Conservation (phyloP, 306 rosid genomes). For the Pyrus pyrifolia region DNA sequence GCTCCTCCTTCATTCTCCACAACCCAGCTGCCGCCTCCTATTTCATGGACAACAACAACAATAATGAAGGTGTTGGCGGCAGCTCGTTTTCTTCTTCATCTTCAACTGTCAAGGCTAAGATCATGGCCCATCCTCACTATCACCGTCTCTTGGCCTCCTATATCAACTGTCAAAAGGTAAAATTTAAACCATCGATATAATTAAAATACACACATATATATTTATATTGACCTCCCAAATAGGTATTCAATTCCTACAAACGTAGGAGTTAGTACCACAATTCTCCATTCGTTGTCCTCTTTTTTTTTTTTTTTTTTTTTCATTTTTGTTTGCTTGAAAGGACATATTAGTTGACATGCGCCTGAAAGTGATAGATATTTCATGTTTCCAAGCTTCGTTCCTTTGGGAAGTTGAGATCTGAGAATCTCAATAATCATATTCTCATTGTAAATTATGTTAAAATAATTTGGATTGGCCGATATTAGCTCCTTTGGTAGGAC, state of each 20-base stretch:
- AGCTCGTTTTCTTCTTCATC: conserved; percentile 32
- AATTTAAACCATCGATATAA: not conserved
- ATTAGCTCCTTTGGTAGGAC: not conserved
- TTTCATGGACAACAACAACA: conserved; percentile 52
- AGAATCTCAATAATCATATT: not conserved
- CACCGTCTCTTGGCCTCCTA: conserved; percentile 84
- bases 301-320: not conserved
- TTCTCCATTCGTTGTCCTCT: not conserved
- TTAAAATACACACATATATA: too few relatives aligned
- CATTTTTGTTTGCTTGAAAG: too few relatives aligned
- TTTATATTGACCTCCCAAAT: not conserved
- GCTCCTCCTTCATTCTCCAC: conserved; percentile 28
- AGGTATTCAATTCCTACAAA: not conserved
- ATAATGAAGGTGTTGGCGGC: not conserved
- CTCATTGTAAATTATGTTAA: not conserved
- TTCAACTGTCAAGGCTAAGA: conserved; percentile 63
- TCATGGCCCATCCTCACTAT: conserved; percentile 98
- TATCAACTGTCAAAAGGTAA: conserved; percentile 89
- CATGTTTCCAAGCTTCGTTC: conserved; percentile 8
- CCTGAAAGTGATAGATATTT: not conserved
- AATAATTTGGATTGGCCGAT: not conserved
- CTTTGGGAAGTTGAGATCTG: conserved; percentile 33
- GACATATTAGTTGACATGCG: not conserved
- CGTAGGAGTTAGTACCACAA: not conserved
- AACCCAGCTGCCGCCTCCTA: conserved; percentile 35